Conservation (phyloP, 2,329 filamentous ascomycete species). For the Neurospora sp. region DNA sequence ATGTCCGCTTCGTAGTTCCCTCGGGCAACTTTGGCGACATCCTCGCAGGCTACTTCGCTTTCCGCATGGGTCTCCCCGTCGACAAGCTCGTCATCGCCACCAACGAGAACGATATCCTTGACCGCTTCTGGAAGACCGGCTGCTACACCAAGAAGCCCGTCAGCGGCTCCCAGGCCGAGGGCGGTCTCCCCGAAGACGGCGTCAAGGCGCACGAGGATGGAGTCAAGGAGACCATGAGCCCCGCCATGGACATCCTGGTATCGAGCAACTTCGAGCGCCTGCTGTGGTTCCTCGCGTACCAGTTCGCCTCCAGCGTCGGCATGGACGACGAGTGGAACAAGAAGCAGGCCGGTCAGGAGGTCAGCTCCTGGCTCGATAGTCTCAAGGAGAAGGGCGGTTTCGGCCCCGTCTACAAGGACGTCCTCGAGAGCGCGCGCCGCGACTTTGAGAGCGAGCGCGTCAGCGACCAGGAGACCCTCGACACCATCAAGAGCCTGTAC, state of each 20-base stretch:
- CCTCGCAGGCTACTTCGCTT: constrained; percentile 81
- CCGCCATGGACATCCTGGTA: constrained; percentile 96
- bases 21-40: constrained; percentile 97
- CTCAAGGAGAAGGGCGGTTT: constrained; percentile 79
- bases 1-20: constrained; percentile 78
- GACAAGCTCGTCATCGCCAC: constrained; percentile 88
- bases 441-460: constrained; percentile 76
- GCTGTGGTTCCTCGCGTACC: constrained; percentile 83
- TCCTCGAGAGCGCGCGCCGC: constrained; percentile 59
- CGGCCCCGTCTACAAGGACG: constrained; percentile 59
- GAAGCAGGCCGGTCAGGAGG: constrained; percentile 63
- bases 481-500: constrained; percentile 52
- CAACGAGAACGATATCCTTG: constrained; percentile 94
- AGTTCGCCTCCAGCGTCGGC: constrained; percentile 48
- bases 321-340: constrained; percentile 58
- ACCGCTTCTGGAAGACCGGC: constrained; percentile 88
- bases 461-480: constrained; percentile 55
- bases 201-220: constrained; percentile 57
- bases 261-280: constrained; percentile 95
- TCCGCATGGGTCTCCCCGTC: constrained; percentile 49
- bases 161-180: constrained; percentile 44
- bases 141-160: constrained; percentile 77
- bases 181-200: constrained; percentile 55
- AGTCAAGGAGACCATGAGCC: constrained; percentile 83
- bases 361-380: constrained; percentile 65